These are phyloP conservation scores for Dispira parvispora DNA, from an alignment of 192 early-diverging fungal genomes.

Conservation along the genomic window DNA sequence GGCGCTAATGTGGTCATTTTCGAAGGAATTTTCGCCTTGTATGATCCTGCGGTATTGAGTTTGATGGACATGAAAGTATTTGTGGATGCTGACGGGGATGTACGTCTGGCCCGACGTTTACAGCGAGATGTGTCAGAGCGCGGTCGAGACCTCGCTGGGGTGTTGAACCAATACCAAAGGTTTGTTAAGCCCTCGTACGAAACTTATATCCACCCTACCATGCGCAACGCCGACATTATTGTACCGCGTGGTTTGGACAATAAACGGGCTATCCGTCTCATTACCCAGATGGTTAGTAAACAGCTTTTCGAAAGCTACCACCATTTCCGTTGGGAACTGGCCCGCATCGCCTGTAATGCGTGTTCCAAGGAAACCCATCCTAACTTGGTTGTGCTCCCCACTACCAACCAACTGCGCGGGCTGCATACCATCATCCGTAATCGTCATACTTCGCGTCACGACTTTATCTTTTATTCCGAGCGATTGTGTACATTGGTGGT, in stretches of 20 bases:
- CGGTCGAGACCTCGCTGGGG: conserved; percentile 69
- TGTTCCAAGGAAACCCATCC: not conserved
- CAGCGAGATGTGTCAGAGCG: conserved; percentile 82
- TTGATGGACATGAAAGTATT: conserved; percentile 82
- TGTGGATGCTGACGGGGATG: conserved; percentile 90
- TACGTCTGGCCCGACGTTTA: conserved; percentile 74
- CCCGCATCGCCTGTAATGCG: conserved; percentile 18
- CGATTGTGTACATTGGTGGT: conserved; percentile 71
- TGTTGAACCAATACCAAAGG: conserved; percentile 74
- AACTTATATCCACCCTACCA: conserved; percentile 78
- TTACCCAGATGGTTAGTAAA: conserved; percentile 73
- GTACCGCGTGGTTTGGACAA: conserved; percentile 87
- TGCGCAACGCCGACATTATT: conserved; percentile 86
- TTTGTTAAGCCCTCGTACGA: conserved; percentile 95
- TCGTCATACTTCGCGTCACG: conserved; percentile 44
- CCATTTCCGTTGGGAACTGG: conserved; percentile 36
- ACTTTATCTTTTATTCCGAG: conserved; percentile 89
- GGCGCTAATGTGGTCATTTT: conserved; percentile 93
- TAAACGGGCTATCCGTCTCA: conserved; percentile 74
- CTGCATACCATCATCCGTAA: conserved; percentile 76
- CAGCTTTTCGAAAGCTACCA: conserved; percentile 50
- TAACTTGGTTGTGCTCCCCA: conserved; percentile 29
- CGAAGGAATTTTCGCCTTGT: conserved; percentile 95
- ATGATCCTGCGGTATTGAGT: conserved; percentile 59
- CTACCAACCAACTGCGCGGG: conserved; percentile 39